phyloP scores from a whole-genome alignment of 2,329 filamentous ascomycete species.

The Botrytis fragariae region DNA sequence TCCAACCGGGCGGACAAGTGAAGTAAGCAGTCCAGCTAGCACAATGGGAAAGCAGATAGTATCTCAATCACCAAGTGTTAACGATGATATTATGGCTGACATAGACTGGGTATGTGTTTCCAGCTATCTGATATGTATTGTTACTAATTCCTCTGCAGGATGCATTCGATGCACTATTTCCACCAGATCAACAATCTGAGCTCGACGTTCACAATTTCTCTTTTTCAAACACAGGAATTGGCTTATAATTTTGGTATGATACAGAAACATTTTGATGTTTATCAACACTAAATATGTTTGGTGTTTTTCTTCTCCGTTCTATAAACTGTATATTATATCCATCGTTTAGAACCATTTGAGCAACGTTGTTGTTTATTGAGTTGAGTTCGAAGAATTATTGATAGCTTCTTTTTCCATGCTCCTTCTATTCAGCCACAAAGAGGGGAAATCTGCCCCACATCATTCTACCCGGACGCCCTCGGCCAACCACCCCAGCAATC shows the following conservation, averaged over 20 bases:
- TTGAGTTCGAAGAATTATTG: neutral
- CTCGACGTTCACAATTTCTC: neutral
- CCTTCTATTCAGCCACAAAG: neutral
- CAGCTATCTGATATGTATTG: neutral
- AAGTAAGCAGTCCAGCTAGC: neutral
- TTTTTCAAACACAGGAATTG: neutral
- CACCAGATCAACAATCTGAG: slow-evolving; percentile 30
- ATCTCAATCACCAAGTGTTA: neutral
- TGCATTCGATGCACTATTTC: slow-evolving; percentile 38
- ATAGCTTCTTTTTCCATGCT: neutral
- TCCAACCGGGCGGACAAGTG: neutral
- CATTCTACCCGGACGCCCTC: neutral
- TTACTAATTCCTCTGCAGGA: slow-evolving; percentile 25
- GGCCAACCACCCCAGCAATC: slow-evolving; percentile 1
- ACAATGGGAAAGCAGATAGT: neutral
- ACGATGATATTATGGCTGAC: slow-evolving; percentile 47
- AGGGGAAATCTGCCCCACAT: slow-evolving; percentile 1
- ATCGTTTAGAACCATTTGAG: neutral
- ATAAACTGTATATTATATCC: neutral
- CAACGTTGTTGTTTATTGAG: neutral
- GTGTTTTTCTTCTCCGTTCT: neutral
- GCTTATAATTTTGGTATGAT: neutral
- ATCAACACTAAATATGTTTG: neutral
- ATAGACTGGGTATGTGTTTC: slow-evolving; percentile 62
- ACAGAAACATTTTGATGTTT: neutral